Percentiles rank a stretch among this genome's conserved stretches.
Evolutionary conservation across 176 grass and related monocot genomes (phyloP).

Genomic region (Saccharum spontaneum): DNA sequence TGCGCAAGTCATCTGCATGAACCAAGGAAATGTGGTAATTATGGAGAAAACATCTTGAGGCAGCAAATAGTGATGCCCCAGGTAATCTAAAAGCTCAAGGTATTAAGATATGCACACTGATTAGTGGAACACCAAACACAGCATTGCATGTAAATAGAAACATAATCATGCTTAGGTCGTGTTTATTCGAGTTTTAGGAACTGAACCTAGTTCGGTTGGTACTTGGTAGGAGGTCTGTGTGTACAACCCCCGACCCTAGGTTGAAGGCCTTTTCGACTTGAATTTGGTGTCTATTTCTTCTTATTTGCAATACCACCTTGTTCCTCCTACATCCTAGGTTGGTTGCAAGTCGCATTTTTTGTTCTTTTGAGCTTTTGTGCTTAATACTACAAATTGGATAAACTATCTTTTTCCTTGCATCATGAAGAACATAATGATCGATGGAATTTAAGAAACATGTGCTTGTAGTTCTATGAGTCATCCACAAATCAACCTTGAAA

Average conservation of each 20-base stretch:
- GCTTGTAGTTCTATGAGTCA: conserved; percentile 9
- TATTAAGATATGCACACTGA: background rate
- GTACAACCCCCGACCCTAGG: background rate
- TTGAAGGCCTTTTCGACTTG: background rate
- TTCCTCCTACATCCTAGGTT: background rate
- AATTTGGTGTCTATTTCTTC: background rate
- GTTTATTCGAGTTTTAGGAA: background rate
- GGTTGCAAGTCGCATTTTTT: background rate
- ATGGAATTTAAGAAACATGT: background rate
- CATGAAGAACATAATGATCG: background rate
- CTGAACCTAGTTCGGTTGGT: background rate
- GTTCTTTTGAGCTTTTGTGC: conserved; percentile 7
- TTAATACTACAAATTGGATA: background rate
- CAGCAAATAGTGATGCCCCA: background rate
- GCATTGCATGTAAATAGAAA: conserved; percentile 3
- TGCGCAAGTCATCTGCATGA: conserved; percentile 16
- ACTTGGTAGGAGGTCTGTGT: background rate
- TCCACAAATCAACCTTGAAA: background rate
- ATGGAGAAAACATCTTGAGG: background rate
- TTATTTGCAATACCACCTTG: background rate
- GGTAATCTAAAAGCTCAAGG: conserved; percentile 18
- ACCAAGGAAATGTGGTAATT: background rate
- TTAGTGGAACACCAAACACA: conserved; percentile 14
- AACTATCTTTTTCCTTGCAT: background rate
- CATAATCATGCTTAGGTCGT: background rate